phyloP scores from a whole-genome alignment of 805 yeast genomes.

The Nakazawaea laoshanensis region DNA sequence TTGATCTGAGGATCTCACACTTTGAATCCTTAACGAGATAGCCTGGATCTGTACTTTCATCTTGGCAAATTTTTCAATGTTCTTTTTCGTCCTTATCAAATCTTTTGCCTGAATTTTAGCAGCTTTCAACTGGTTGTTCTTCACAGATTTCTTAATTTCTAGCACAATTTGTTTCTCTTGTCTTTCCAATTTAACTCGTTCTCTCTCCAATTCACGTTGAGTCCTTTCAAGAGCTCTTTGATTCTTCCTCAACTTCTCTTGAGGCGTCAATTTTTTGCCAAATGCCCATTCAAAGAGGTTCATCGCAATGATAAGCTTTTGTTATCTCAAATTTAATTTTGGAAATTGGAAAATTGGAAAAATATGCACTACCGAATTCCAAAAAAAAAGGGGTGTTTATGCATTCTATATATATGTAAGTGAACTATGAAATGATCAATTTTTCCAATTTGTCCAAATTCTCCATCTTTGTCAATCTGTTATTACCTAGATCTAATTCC shows the following conservation, averaged over 20 bases:
- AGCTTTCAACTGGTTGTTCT: constrained; percentile 78
- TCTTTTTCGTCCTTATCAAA: constrained; percentile 75
- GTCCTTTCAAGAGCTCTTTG: constrained; percentile 93
- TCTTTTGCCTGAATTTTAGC: constrained; percentile 96
- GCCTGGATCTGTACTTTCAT: constrained; percentile 97
- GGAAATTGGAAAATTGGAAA: too few relatives aligned
- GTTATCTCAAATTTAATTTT: too few relatives aligned
- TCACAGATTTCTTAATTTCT: constrained; percentile 90
- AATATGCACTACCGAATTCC: too few relatives aligned
- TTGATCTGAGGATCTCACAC: constrained; percentile 88
- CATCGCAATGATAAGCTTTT: constrained; percentile 42
- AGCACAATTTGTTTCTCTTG: constrained; percentile 84
- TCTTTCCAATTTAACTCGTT: constrained; percentile 72
- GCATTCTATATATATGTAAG: background rate
- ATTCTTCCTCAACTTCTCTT: constrained; percentile 88
- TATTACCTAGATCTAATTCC: constrained; percentile 77
- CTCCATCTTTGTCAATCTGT: constrained; percentile 52
- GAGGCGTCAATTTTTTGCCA: constrained; percentile 90
- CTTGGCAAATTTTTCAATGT: constrained; percentile 79
- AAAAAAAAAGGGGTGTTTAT: too few relatives aligned
- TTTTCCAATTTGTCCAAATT: constrained; percentile 55
- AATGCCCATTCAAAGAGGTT: constrained; percentile 88
- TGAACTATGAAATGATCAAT: constrained; percentile 28
- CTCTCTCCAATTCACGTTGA: constrained; percentile 88
- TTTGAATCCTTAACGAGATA: constrained; percentile 81